Evolutionary conservation across 495 filamentous ascomycete genomes (phyloP).

Genomic region (Filosporella fistucella): DNA sequence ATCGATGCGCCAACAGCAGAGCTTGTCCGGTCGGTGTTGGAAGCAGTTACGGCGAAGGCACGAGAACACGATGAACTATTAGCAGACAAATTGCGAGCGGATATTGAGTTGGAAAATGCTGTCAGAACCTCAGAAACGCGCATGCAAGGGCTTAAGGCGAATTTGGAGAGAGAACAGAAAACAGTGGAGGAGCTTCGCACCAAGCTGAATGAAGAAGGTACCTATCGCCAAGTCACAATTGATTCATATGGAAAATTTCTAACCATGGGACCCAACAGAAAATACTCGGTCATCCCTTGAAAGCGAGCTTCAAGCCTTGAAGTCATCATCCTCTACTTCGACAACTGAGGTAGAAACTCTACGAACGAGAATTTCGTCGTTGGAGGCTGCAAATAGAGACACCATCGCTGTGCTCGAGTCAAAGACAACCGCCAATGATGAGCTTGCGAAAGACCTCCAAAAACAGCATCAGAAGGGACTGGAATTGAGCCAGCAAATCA

Average conservation of each 20-base stretch:
- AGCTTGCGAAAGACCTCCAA: slow-evolving; percentile 78
- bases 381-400: slow-evolving; percentile 90
- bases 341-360: slow-evolving; percentile 72
- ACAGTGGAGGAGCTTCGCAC: slow-evolving; percentile 73
- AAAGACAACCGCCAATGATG: slow-evolving; percentile 82
- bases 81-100: slow-evolving; percentile 77
- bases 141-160: slow-evolving; percentile 70
- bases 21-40: slow-evolving; percentile 65
- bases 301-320: slow-evolving; percentile 74
- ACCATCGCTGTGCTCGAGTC: slow-evolving; percentile 82
- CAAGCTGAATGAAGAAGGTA: slow-evolving; percentile 80
- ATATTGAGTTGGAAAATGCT: slow-evolving; percentile 90
- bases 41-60: slow-evolving; percentile 65
- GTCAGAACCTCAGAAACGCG: slow-evolving; percentile 77
- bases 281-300: slow-evolving; percentile 62
- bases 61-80: slow-evolving; percentile 73
- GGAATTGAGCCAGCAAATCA: slow-evolving; percentile 74
- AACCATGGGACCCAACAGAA: slow-evolving; percentile 44
- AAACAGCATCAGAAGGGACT: slow-evolving; percentile 83
- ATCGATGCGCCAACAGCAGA: slow-evolving; percentile 72
- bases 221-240: neutral
- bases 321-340: slow-evolving; percentile 68
- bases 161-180: slow-evolving; percentile 74
- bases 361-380: slow-evolving; percentile 71
- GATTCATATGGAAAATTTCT: neutral